Evolutionary conservation across 2,329 filamentous ascomycete species (phyloP), one percentile per base, ranked within the genome.

Genomic region (Truncatella angustata): DNA sequence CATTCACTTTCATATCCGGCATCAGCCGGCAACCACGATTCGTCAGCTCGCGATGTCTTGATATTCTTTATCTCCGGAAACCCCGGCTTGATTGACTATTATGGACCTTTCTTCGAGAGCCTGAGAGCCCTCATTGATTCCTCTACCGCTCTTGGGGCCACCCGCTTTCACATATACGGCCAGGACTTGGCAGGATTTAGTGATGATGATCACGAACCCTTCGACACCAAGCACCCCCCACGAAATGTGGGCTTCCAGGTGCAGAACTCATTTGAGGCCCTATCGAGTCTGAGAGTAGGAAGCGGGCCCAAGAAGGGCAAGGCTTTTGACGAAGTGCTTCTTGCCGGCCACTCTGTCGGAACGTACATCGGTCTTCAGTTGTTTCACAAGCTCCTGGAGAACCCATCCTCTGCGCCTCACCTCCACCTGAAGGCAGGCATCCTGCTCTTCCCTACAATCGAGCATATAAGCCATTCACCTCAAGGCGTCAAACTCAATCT

Each of bases 21-120:
- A 5, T 49, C 26, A 7, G 32, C 46, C 5, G 28, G 24, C 37
- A 45, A 14, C 52, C 14, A 35, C 20, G 20, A 39, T 28, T 14
- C 35, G 5, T 36, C 52, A 5, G n/a, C 54, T 14, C 56, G 54
- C 23, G 43, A 65, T 20, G 71, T 70, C 54, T 78, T 91, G 46
- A 72, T 92, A 58, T 91, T 84, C 72, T 87, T 90, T 68, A 77
- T 93, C 36, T 82, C 86, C 24, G 89, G 89, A 18, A 93, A 93
- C 58, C 89, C 89, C 4, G 89, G 89, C 4, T 74, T 91, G 16
- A 80, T 91, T 47, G 81, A 79, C 51, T 93, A 89, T 75, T 93
- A 93, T 68, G 72, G 71, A 52, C 76, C 80, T 34, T 93, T 91
- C 67, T 74, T 91, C 10, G 72, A 72, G 0, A 73, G 77, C 12